These are phyloP conservation scores for Aureobasidium sp. DNA, from an alignment of 2,329 filamentous ascomycete species.

Conservation along the genomic window DNA sequence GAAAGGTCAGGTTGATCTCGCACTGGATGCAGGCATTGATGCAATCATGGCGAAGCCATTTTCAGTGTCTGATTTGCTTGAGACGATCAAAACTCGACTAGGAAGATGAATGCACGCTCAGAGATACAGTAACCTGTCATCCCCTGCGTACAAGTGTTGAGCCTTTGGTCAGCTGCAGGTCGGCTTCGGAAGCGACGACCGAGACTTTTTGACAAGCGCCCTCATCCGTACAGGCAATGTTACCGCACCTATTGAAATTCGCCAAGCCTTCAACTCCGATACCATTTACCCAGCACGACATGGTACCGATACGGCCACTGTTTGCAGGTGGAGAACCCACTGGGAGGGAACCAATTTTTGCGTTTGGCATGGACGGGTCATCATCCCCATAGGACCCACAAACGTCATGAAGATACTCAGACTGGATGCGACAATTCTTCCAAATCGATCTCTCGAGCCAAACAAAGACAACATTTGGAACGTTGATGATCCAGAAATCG, in stretches of 20 bases:
- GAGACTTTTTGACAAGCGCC: not conserved
- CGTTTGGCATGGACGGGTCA: not conserved
- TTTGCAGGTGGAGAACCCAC: not conserved
- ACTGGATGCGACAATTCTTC: not conserved
- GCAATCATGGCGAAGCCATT: constrained; percentile 28
- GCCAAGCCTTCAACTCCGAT: too few relatives aligned
- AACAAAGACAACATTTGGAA: not conserved
- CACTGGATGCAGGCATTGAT: constrained; percentile 15
- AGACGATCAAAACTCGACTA: not conserved
- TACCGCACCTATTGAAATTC: too few relatives aligned
- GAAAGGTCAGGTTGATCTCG: constrained; percentile 16
- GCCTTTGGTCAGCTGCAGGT: not conserved
- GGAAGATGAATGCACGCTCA: not conserved
- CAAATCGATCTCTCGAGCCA: not conserved
- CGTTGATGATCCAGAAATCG: not conserved
- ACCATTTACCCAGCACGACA: not conserved
- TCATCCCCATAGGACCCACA: not conserved
- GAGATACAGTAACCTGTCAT: not conserved
- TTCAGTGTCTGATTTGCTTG: constrained; percentile 23
- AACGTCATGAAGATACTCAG: not conserved
- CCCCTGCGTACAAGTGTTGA: not conserved
- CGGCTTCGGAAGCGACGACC: not conserved
- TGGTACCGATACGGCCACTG: not conserved
- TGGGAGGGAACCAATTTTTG: not conserved
- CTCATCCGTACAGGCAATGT: not conserved